Base-by-base conservation (phyloP, 2,329 filamentous ascomycete species). In the Arthroderma sp. region DNA sequence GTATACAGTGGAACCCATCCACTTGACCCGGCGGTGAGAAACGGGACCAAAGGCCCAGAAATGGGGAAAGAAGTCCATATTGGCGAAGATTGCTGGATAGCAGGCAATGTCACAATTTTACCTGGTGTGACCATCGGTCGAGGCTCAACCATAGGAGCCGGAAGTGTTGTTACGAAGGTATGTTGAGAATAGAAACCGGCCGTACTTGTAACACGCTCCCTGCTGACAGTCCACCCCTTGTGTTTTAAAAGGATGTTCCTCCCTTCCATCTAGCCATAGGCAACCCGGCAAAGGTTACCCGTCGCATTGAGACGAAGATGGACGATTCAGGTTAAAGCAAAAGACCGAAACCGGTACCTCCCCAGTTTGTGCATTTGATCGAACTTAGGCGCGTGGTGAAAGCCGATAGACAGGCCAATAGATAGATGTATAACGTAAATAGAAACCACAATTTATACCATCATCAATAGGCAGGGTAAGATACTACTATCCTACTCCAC, bases 21-120 rank as follows among this genome's bases (percentile, higher is more conserved):
- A 1, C 64, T 87, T 0, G 84, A 93, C 53, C 83, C 84, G 0
- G 71, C 71, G 0, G 52, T 89, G 4, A 76, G 86, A 29, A 81
- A 88, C 55, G 85, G 86, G 1, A 80, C 74, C 0, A 70, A 74
- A 9, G 86, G 86, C 0, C 85, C 85, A 0, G 87, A 94, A 61
- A 56, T 67, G 6, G 87, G 85, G 0, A 78, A 75, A 52, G 75
- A 82, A 6, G 84, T 94, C 49, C 73, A 69, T 31, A 78, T 94
- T 43, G 85, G 81, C 0, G 80, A 86, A 51, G 86, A 94, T 65
- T 84, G 83, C 63, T 86, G 84, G 84, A 63, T 89, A 29, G 83
- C 80, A 1, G 83, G 83, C 0, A 81, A 80, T 55, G 78, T 78
- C 4, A 76, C 71, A 22, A 75, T 94, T 11, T 66, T 88, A 37